phyloP scores from a whole-genome alignment of 2,329 filamentous ascomycete species.

The Colletotrichum truncatum region DNA sequence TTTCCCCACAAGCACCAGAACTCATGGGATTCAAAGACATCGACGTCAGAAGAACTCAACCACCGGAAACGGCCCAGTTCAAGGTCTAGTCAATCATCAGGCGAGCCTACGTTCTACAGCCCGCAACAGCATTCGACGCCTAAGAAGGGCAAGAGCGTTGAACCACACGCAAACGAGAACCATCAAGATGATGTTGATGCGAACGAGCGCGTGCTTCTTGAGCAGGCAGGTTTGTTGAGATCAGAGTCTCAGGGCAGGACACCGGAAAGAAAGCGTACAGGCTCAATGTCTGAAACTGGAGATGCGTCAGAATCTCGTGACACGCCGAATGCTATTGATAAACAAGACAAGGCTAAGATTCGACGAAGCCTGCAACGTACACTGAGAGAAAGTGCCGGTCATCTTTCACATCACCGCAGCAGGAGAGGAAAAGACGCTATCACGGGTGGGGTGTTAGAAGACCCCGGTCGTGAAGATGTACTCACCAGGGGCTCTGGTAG shows the following conservation, averaged over 20 bases:
- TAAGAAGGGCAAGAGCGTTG: constrained; percentile 3
- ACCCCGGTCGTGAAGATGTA: constrained; percentile 67
- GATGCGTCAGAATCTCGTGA: constrained; percentile 48
- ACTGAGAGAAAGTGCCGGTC: constrained; percentile 80
- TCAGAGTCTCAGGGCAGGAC: constrained; percentile 47
- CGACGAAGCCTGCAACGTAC: constrained; percentile 91
- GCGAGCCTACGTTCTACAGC: constrained; percentile 17
- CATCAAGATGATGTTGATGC: constrained; percentile 66
- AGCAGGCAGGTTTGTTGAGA: constrained; percentile 73
- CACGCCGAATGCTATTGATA: constrained; percentile 46
- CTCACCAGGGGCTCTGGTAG: constrained; percentile 83
- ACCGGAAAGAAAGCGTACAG: constrained; percentile 50
- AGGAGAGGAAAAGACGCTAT: constrained; percentile 80
- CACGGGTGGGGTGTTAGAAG: constrained; percentile 65
- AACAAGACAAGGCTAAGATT: constrained; percentile 72
- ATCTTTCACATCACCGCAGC: constrained; percentile 73
- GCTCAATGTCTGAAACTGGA: constrained; percentile 50
- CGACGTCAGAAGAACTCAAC: constrained; percentile 23
- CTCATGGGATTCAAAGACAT: constrained; percentile 51
- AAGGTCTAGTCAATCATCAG: constrained; percentile 48
- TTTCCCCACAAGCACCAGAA: constrained; percentile 49
- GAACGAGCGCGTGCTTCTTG: constrained; percentile 72
- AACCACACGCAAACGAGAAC: constrained; percentile 35
- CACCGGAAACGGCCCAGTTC: constrained; percentile 40
- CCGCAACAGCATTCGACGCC: constrained; percentile 30